Evolutionary conservation across 495 filamentous ascomycete genomes (phyloP).

Genomic region (Penicillium antarcticum): DNA sequence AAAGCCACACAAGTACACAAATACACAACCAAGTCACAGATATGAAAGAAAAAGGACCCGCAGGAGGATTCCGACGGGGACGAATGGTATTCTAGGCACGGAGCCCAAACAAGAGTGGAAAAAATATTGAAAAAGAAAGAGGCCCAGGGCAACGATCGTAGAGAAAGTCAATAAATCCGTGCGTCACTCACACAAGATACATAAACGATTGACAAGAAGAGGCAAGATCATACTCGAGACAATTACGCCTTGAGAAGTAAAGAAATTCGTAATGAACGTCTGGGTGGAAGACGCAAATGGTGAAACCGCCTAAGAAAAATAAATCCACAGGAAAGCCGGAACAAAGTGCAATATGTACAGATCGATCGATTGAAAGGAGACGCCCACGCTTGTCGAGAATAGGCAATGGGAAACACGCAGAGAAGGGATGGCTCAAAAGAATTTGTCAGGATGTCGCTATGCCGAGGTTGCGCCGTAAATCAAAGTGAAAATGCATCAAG

Average conservation of each 20-base stretch:
- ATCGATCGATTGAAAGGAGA: constrained; percentile 8
- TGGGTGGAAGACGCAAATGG: constrained; percentile 6
- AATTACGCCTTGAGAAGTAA: constrained; percentile 26
- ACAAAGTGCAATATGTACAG: constrained; percentile 25
- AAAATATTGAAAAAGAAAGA: constrained; percentile 9
- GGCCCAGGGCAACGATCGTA: constrained; percentile 23
- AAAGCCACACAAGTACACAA: constrained; percentile 13
- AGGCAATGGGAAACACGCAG: constrained; percentile 22
- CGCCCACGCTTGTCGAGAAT: constrained; percentile 12
- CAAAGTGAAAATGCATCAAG: constrained; percentile 22
- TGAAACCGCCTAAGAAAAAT: constrained; percentile 15
- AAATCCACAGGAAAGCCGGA: constrained; percentile 25
- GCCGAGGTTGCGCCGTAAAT: constrained; percentile 30
- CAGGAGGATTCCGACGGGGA: constrained; percentile 24
- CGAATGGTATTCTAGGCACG: constrained; percentile 17
- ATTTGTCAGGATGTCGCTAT: constrained; percentile 30
- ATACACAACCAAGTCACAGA: constrained; percentile 14
- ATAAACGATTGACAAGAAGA: constrained; percentile 40
- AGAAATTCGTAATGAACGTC: constrained; percentile 44
- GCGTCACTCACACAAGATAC: constrained; percentile 28
- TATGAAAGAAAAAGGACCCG: constrained; percentile 13
- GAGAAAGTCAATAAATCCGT: constrained; percentile 31
- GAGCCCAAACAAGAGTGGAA: constrained; percentile 11
- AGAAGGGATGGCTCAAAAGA: constrained; percentile 12
- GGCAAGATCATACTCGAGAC: constrained; percentile 36